phyloP scores from a whole-genome alignment of 805 yeast species.

The Yamadazyma nakazawae region DNA sequence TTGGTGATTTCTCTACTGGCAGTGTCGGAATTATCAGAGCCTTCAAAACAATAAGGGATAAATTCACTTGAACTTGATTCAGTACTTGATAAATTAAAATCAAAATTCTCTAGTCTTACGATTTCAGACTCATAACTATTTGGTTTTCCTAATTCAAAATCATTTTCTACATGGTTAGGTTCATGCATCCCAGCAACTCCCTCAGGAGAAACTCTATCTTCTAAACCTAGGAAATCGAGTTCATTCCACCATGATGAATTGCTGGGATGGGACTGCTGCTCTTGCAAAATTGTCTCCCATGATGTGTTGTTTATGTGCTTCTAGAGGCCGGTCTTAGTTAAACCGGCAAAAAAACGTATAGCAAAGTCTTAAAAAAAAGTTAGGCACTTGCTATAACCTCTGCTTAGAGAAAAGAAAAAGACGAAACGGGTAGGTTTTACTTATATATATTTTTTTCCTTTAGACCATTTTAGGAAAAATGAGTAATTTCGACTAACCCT shows the following conservation, averaged over 20 bases:
- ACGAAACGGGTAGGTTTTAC: background rate
- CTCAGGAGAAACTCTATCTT: background rate
- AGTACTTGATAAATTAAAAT: background rate
- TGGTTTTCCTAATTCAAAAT: background rate
- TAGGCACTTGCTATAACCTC: background rate
- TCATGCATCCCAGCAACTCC: background rate
- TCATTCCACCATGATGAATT: constrained; percentile 1
- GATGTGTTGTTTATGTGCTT: constrained; percentile 1
- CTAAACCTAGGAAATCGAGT: background rate
- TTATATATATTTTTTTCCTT: background rate
- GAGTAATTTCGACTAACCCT: constrained; percentile 3
- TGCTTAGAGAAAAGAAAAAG: background rate
- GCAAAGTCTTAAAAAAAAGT: background rate
- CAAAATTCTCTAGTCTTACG: background rate
- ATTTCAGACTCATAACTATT: background rate
- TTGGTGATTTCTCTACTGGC: background rate
- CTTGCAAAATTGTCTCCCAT: constrained; percentile 4
- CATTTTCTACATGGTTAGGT: background rate
- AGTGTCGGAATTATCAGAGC: background rate
- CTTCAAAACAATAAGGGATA: background rate
- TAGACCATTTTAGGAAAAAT: constrained; percentile 1
- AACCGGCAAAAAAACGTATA: constrained; percentile 1
- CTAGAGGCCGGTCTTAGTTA: constrained; percentile 1
- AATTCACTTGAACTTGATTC: background rate
- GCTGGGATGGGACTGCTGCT: constrained; percentile 4